phyloP scores from a whole-genome alignment of 2,329 filamentous ascomycete species.

The Scedosporium apiospermum region DNA sequence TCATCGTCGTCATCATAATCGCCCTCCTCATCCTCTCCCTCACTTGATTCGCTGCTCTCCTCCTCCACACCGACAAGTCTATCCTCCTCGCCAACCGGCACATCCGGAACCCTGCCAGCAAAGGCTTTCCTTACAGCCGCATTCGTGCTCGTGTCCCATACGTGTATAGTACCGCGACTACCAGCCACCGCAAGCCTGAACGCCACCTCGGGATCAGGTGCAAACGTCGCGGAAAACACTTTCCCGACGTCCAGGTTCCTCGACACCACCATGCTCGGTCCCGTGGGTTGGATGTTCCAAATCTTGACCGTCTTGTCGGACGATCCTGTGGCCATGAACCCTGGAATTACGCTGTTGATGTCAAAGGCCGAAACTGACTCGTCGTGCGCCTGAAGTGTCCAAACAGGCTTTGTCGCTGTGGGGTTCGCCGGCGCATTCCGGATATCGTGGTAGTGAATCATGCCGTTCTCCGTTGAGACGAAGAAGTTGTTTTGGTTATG shows the following conservation, averaged over 20 bases:
- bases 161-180: conserved; percentile 83
- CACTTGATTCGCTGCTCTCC: conserved; percentile 57
- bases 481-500: conserved; percentile 92
- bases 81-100: conserved; percentile 55
- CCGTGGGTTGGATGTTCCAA: conserved; percentile 78
- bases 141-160: conserved; percentile 97
- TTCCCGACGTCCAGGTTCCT: conserved; percentile 90
- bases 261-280: conserved; percentile 83
- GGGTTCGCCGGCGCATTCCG: conserved; percentile 67
- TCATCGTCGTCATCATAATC: conserved; percentile 30
- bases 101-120: conserved; percentile 53
- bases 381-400: conserved; percentile 94
- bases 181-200: conserved; percentile 91
- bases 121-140: conserved; percentile 76
- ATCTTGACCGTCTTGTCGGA: conserved; percentile 94
- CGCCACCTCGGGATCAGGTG: conserved; percentile 79
- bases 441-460: conserved; percentile 86
- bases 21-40: conserved; percentile 45
- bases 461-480: conserved; percentile 83
- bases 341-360: conserved; percentile 80
- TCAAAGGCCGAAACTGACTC: conserved; percentile 87
- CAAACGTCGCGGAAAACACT: conserved; percentile 86
- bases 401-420: conserved; percentile 70
- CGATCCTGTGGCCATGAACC: conserved; percentile 87
- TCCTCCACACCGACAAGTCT: conserved; percentile 65